Percentiles rank a stretch among this genome's conserved stretches.
Evolutionary conservation across 225 moss, liverwort and hornwort species (phyloP).

Genomic region (Lunularia cruciata): DNA sequence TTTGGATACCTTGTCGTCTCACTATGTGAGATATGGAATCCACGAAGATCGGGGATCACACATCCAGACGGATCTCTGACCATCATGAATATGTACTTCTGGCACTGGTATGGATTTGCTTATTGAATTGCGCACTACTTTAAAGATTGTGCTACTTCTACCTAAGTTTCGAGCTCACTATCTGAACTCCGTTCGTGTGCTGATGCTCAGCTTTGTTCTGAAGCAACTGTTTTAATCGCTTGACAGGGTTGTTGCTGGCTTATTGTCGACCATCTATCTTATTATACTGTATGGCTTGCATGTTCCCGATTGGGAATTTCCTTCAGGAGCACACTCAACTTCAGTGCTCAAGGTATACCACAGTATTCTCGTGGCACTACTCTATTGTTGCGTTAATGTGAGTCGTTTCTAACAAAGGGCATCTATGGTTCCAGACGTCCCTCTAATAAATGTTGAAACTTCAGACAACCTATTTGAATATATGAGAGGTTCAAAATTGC

Average conservation of each 20-base stretch:
- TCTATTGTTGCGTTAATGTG: too few relatives aligned
- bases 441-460: too few relatives aligned
- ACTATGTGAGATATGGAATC: constrained; percentile 52
- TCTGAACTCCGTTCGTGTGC: not conserved
- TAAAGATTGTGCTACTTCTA: too few relatives aligned
- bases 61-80: constrained; percentile 26
- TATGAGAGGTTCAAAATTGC: too few relatives aligned
- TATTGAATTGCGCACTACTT: not conserved
- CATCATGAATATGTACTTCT: constrained; percentile 40
- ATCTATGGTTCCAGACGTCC: not conserved
- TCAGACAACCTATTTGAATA: too few relatives aligned
- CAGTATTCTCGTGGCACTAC: too few relatives aligned
- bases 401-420: too few relatives aligned
- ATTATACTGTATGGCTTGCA: constrained; percentile 58
- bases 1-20: constrained; percentile 44
- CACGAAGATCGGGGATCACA: constrained; percentile 21
- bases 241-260: constrained; percentile 47
- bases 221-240: not conserved
- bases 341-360: constrained; percentile 22
- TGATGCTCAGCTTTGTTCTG: not conserved
- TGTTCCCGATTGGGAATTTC: constrained; percentile 70
- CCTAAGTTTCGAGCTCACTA: not conserved
- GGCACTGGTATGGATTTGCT: constrained; percentile 41
- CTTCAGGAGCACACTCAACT: constrained; percentile 18
- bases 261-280: constrained; percentile 47